phyloP scores from a whole-genome alignment of 192 early-diverging fungal species.

The Nowakowskiella sp. region DNA sequence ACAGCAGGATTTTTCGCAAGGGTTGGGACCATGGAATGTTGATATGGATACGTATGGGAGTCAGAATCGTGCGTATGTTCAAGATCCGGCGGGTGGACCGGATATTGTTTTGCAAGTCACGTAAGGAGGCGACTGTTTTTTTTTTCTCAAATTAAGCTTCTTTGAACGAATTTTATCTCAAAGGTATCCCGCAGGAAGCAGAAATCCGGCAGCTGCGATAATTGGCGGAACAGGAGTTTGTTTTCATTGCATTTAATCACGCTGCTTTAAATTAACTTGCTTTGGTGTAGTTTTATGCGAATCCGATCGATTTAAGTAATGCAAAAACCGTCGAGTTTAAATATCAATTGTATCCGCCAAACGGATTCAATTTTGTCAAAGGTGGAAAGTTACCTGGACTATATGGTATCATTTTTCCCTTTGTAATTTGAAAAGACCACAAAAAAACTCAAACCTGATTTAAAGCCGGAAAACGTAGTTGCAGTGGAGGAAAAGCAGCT shows the following conservation, averaged over 20 bases:
- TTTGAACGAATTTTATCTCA: background rate
- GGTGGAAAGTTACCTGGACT: constrained; percentile 55
- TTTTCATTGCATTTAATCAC: background rate
- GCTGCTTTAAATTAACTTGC: background rate
- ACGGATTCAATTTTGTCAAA: constrained; percentile 43
- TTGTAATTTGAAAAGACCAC: background rate
- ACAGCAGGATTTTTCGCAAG: background rate
- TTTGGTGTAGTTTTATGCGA: constrained; percentile 21
- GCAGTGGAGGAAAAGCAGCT: constrained; percentile 44
- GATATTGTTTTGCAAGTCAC: constrained; percentile 14
- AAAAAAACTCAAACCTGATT: constrained; percentile 1
- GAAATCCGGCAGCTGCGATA: constrained; percentile 8
- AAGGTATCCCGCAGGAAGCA: constrained; percentile 19
- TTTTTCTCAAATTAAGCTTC: too few relatives aligned
- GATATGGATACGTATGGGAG: constrained; percentile 5
- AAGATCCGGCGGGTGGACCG: constrained; percentile 14
- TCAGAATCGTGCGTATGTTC: constrained; percentile 11
- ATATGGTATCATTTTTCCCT: constrained; percentile 15
- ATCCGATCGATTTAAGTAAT: constrained; percentile 12
- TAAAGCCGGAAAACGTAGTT: constrained; percentile 27
- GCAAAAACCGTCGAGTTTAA: constrained; percentile 23
- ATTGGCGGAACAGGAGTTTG: constrained; percentile 21
- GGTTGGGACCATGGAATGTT: constrained; percentile 9
- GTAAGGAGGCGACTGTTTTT: constrained; percentile 3
- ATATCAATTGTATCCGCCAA: constrained; percentile 37